These are phyloP conservation scores for Beauveria caledonica DNA, from an alignment of 2,329 filamentous ascomycete species.

Conservation along the genomic window DNA sequence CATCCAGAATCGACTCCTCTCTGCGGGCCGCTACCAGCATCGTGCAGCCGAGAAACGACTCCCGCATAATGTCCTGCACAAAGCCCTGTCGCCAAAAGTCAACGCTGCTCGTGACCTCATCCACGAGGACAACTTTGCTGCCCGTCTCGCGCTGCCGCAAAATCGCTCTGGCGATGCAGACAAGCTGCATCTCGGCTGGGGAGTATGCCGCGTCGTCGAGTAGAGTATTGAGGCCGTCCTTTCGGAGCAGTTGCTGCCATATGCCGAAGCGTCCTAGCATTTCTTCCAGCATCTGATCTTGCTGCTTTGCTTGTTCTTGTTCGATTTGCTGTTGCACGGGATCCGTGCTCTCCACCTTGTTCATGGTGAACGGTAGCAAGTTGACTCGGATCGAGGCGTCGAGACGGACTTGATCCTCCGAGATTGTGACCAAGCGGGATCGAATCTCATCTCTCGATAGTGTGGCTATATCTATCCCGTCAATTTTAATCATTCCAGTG, in stretches of 20 bases:
- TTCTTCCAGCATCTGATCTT: neutral
- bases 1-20: neutral
- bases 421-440: slow-evolving; percentile 32
- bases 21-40: slow-evolving; percentile 2
- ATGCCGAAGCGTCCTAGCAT: neutral
- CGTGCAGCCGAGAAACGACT: slow-evolving; percentile 3
- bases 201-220: neutral
- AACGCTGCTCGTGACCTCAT: neutral
- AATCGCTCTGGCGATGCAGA: slow-evolving; percentile 5
- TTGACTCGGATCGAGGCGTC: slow-evolving; percentile 36
- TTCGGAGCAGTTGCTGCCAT: neutral
- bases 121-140: slow-evolving; percentile 7
- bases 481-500: slow-evolving; percentile 28
- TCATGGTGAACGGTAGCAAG: slow-evolving; percentile 16
- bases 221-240: neutral
- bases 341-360: neutral
- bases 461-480: slow-evolving; percentile 31
- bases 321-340: neutral
- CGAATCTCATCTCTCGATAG: slow-evolving; percentile 34
- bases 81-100: neutral
- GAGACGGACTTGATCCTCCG: slow-evolving; percentile 38
- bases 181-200: neutral
- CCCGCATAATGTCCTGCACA: slow-evolving; percentile 2
- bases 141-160: slow-evolving; percentile 1
- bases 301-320: neutral